A percentile compares a stretch with the other conserved stretches of the same genome.
phyloP scores from a whole-genome alignment of 371 early-diverging fungal species.

The Apophysomyces trapeziformis region DNA sequence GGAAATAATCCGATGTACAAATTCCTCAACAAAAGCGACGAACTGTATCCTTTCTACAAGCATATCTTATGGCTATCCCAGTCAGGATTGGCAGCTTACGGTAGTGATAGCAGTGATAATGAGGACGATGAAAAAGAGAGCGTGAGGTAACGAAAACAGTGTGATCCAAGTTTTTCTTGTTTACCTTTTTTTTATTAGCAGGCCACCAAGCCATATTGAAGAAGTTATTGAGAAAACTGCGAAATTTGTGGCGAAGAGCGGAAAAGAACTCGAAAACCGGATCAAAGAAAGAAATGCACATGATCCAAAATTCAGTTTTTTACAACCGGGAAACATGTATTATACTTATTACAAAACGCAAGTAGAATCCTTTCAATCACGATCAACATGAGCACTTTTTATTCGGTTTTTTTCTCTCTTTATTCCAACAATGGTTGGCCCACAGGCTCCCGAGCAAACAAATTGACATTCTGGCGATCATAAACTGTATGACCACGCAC shows the following conservation, averaged over 20 bases:
- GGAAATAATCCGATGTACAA: conserved; percentile 68
- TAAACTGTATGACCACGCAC: conserved; percentile 75
- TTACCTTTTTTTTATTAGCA: neutral
- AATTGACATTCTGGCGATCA: conserved; percentile 22
- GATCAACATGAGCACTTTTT: neutral
- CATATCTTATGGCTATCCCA: conserved; percentile 64
- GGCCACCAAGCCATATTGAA: conserved; percentile 10
- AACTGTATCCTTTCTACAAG: conserved; percentile 65
- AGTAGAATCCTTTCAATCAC: conserved; percentile 14
- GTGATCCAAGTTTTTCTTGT: neutral
- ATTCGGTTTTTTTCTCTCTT: neutral
- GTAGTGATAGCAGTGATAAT: conserved; percentile 40
- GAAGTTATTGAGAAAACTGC: conserved; percentile 39
- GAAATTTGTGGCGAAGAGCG: conserved; percentile 36
- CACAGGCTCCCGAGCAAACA: conserved; percentile 23
- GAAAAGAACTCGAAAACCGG: conserved; percentile 30
- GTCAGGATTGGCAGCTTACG: conserved; percentile 58
- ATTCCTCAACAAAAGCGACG: conserved; percentile 59
- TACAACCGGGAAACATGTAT: conserved; percentile 31
- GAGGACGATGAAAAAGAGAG: conserved; percentile 26
- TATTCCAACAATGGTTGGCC: conserved; percentile 28
- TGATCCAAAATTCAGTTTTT: conserved; percentile 42
- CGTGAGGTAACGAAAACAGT: conserved; percentile 22
- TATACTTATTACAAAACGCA: conserved; percentile 30
- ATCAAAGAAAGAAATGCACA: conserved; percentile 29